Evolutionary conservation across 805 yeast species (phyloP).

Genomic region (Komagataella phaffii): DNA sequence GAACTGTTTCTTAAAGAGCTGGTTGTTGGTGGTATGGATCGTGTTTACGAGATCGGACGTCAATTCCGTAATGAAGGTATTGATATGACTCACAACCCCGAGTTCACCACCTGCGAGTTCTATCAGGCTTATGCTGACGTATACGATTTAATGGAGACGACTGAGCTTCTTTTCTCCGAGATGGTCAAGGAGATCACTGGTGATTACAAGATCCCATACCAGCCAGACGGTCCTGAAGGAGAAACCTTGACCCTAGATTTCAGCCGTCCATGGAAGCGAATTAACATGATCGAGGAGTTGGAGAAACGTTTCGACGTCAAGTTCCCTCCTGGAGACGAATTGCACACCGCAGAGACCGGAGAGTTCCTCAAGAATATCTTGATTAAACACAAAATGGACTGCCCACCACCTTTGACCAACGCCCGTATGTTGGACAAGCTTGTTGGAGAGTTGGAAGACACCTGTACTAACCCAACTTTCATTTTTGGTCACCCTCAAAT

Average conservation of each 20-base stretch:
- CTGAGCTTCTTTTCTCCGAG: constrained; percentile 87
- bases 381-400: constrained; percentile 70
- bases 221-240: constrained; percentile 89
- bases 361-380: constrained; percentile 74
- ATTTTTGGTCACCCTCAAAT: constrained; percentile 98
- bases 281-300: constrained; percentile 92
- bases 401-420: constrained; percentile 83
- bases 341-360: constrained; percentile 90
- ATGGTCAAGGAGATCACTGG: constrained; percentile 97
- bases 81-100: constrained; percentile 98
- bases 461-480: constrained; percentile 92
- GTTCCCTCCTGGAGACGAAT: constrained; percentile 92
- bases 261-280: constrained; percentile 96
- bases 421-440: constrained; percentile 98
- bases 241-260: constrained; percentile 72
- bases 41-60: constrained; percentile 97
- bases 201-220: constrained; percentile 71
- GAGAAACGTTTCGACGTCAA: constrained; percentile 77
- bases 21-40: constrained; percentile 96
- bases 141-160: constrained; percentile 88
- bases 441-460: constrained; percentile 93
- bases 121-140: constrained; percentile 97
- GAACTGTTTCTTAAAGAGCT: constrained; percentile 92
- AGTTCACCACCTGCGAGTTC: constrained; percentile 97
- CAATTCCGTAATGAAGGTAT: constrained; percentile 98